A percentile compares a stretch with the other conserved stretches of the same genome.
Evolutionary conservation across 148 eudicot genomes (phyloP).

Genomic region (Amaranthus hypochondriacus): DNA sequence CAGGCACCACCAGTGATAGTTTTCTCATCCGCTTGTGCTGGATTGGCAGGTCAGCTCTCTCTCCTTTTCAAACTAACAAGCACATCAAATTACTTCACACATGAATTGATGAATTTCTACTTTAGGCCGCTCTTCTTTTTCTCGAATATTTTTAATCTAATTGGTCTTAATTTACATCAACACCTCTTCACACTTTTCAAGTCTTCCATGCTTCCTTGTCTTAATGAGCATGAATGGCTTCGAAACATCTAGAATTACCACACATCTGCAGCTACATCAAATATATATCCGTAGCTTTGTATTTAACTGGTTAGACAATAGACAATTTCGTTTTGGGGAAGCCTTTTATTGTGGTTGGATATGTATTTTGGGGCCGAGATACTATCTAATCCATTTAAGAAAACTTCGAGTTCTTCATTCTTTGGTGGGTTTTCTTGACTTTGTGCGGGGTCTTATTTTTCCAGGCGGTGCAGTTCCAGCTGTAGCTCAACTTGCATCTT

Average conservation of each 20-base stretch:
- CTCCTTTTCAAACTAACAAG: not conserved
- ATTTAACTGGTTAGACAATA: not conserved
- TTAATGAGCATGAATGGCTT: not conserved
- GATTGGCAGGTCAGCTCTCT: slow-evolving; percentile 59
- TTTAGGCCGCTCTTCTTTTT: not conserved
- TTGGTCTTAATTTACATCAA: not conserved
- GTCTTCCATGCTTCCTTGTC: not conserved
- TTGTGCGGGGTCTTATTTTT: not conserved
- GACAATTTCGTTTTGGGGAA: too few species aligned
- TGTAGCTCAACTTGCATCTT: slow-evolving; percentile 39
- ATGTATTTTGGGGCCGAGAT: not conserved
- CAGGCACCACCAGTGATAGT: slow-evolving; percentile 92
- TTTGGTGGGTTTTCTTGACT: not conserved
- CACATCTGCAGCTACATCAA: not conserved
- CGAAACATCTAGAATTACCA: not conserved
- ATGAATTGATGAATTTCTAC: not conserved
- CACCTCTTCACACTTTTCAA: too few species aligned
- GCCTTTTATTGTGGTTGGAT: not conserved
- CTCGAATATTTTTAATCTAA: not conserved
- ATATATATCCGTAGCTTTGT: not conserved
- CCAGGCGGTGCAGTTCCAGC: slow-evolving; percentile 39
- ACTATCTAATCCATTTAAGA: not conserved
- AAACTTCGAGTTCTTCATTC: not conserved
- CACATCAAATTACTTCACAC: not conserved
- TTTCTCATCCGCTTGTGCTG: slow-evolving; percentile 95